phyloP scores from a whole-genome alignment of 805 yeast species.

The Candida easanensis region DNA sequence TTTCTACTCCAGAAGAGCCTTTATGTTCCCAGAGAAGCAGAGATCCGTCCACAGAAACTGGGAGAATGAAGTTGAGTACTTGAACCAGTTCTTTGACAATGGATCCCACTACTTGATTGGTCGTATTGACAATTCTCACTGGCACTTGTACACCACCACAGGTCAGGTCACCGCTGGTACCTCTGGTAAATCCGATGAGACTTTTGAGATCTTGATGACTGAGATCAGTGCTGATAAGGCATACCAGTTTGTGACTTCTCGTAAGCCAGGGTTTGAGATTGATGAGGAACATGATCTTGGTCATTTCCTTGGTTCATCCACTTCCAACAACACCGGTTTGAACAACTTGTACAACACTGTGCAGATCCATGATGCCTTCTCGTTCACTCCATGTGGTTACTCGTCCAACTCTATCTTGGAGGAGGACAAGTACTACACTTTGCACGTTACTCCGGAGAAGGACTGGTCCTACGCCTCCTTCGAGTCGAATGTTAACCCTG shows the following conservation, averaged over 20 bases:
- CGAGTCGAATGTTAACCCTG: slow-evolving; percentile 76
- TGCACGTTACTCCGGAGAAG: slow-evolving; percentile 90
- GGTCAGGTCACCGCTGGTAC: slow-evolving; percentile 7
- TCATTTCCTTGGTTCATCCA: slow-evolving; percentile 71
- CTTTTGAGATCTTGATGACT: slow-evolving; percentile 90
- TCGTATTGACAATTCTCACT: slow-evolving; percentile 74
- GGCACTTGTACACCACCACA: slow-evolving; percentile 79
- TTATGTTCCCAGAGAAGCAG: slow-evolving; percentile 90
- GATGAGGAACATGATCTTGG: slow-evolving; percentile 66
- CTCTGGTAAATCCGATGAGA: slow-evolving; percentile 48
- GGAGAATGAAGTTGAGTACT: slow-evolving; percentile 71
- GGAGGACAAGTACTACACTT: slow-evolving; percentile 67
- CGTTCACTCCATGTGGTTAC: slow-evolving; percentile 92
- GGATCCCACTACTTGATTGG: slow-evolving; percentile 79
- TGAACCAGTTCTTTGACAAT: slow-evolving; percentile 60
- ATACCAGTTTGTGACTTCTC: slow-evolving; percentile 52
- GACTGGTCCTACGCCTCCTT: slow-evolving; percentile 97
- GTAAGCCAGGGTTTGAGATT: slow-evolving; percentile 39
- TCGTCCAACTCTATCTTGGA: slow-evolving; percentile 80
- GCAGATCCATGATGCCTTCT: slow-evolving; percentile 76
- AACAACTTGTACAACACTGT: slow-evolving; percentile 53
- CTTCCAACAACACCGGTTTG: slow-evolving; percentile 61
- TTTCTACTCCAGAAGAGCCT: slow-evolving; percentile 87
- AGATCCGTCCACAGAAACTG: slow-evolving; percentile 78
- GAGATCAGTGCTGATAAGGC: slow-evolving; percentile 61